Base-by-base conservation (phyloP, 305 asterid genomes). In the Salvia sclarea region DNA sequence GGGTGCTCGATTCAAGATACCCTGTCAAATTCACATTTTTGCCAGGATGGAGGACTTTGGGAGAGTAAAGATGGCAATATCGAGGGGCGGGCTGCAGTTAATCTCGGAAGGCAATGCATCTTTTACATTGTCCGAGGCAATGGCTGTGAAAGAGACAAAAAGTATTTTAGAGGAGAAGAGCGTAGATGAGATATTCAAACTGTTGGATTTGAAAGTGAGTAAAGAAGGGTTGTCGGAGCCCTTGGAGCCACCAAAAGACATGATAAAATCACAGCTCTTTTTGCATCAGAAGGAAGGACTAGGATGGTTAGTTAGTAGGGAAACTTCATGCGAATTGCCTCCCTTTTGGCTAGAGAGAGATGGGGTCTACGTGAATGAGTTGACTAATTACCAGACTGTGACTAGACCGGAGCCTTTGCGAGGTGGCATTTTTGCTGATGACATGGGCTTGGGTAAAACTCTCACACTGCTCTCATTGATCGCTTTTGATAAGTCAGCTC, bases 361-460 rank as follows among this genome's bases (percentile, higher is more conserved):
- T 17, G 91, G 93, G 16, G 69, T 68, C 63, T 91, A 78, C 67
- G 81, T 85, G 48, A 89, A 94, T 76, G 91, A 78, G 44, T 71
- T 94, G 59, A 94, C 98, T 16, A 87, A 89, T 78, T 83, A 77
- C 71, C 85, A 81, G 61, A 83, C 92, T 6, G 78, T 45, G 40
- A 82, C 70, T 53, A 81, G 84, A 64, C 98, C 99, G 0, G 95
- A 87, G 77, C 96, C 98, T 25, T 65, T 91, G 33, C 82, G 84
- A 75, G 99, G 99, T 49, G 98, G 98, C 52, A 89, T 94, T 69
- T 94, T 91, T 50, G 99, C 99, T 14, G 99, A 94, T 76, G 99
- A 94, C 64, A 94, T 94, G 98, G 99, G 99, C 28, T 81, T 94
- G 75, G 99, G 99, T 0, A 94, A 94, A 79, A 91, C 99, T 10